Conservation (phyloP, 2,329 filamentous ascomycete genomes). For the Fusarium metavorans region DNA sequence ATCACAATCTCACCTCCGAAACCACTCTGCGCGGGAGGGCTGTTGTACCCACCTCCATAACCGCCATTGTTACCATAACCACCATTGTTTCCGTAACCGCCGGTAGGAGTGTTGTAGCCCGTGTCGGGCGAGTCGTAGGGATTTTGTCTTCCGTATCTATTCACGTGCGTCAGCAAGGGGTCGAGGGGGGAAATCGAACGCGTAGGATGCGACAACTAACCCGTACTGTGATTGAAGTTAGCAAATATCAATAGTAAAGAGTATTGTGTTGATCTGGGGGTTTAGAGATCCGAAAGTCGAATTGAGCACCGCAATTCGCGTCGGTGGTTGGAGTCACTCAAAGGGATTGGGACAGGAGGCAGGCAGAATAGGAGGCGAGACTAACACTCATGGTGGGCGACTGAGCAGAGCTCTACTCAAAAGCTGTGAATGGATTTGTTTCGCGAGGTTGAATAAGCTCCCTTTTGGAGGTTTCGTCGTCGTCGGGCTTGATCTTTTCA, state of each 20-base stretch:
- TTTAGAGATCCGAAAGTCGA: not conserved
- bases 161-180: constrained; percentile 47
- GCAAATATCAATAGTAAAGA: constrained; percentile 31
- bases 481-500: constrained; percentile 11
- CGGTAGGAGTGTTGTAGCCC: constrained; percentile 42
- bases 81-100: constrained; percentile 49
- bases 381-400: constrained; percentile 49
- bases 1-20: constrained; percentile 41
- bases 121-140: constrained; percentile 69
- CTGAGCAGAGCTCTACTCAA: constrained; percentile 26
- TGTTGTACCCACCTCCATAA: constrained; percentile 45
- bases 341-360: constrained; percentile 23
- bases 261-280: not conserved
- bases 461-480: not conserved
- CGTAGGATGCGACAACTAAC: constrained; percentile 54
- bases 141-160: constrained; percentile 69
- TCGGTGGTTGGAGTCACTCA: not conserved
- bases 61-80: constrained; percentile 49
- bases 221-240: constrained; percentile 62
- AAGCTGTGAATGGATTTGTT: constrained; percentile 7
- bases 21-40: constrained; percentile 29
- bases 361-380: constrained; percentile 33
- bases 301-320: constrained; percentile 10
- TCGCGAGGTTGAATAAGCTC: not conserved
- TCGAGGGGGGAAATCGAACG: constrained; percentile 9